Percentiles rank a stretch among this genome's conserved stretches.
phyloP scores from a whole-genome alignment of 768 basidiomycete genomes.

The Mycena polygramma region DNA sequence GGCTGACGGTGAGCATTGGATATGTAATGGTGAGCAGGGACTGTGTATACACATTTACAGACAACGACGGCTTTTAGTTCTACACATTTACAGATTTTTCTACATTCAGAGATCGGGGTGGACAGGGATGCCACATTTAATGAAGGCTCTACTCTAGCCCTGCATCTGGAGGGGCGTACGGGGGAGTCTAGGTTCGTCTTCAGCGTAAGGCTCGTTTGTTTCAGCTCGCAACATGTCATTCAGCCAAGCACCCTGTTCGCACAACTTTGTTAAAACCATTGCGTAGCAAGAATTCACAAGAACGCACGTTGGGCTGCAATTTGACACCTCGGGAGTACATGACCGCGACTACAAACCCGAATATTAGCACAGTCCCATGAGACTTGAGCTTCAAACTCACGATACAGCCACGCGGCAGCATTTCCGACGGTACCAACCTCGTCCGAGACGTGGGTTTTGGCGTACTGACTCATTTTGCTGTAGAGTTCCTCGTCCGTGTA shows the following conservation, averaged over 20 bases:
- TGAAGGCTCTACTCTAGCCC: constrained; percentile 49
- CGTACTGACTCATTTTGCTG: constrained; percentile 69
- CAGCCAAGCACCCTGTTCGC: constrained; percentile 76
- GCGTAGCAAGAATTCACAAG: neutral
- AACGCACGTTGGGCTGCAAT: constrained; percentile 69
- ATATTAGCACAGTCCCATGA: neutral
- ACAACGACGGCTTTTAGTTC: constrained; percentile 1
- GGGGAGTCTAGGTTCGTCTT: constrained; percentile 80
- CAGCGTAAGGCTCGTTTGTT: constrained; percentile 76
- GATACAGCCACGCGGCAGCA: constrained; percentile 69
- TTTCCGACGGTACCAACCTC: constrained; percentile 90
- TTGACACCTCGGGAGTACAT: constrained; percentile 84
- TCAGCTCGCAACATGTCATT: constrained; percentile 85
- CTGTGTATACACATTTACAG: neutral
- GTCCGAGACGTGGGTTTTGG: constrained; percentile 78
- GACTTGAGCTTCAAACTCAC: constrained; percentile 2
- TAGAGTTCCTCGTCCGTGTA: constrained; percentile 82
- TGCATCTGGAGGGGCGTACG: constrained; percentile 71
- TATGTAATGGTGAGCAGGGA: too few species aligned
- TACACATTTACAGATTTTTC: constrained; percentile 11
- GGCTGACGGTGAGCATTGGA: too few species aligned
- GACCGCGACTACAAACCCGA: constrained; percentile 65
- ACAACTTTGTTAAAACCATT: neutral
- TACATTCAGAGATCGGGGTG: neutral
- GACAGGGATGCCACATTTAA: too few species aligned